These are phyloP conservation scores for Flagelloscypha sp. DNA, from an alignment of 768 basidiomycete genomes.

Conservation along the genomic window DNA sequence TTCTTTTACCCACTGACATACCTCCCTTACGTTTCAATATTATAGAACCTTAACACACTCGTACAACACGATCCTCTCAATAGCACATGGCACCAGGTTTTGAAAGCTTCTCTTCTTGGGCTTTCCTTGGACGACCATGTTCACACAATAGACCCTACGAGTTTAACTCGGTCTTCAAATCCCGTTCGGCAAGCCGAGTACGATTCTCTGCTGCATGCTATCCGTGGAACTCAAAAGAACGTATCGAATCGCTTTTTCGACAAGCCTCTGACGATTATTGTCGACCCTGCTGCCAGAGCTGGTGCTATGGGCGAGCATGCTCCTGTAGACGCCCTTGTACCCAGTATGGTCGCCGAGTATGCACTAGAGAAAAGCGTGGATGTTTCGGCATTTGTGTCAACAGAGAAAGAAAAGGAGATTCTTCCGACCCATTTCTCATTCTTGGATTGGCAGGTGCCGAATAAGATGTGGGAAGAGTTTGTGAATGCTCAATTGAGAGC, in stretches of 20 bases:
- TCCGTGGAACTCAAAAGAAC: slow-evolving; percentile 52
- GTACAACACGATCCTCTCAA: too few species aligned
- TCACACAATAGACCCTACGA: too few species aligned
- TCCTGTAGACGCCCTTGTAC: slow-evolving; percentile 82
- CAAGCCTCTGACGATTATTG: slow-evolving; percentile 73
- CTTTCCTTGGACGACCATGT: slow-evolving; percentile 78
- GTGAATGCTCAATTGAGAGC: slow-evolving; percentile 50
- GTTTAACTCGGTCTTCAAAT: slow-evolving; percentile 15
- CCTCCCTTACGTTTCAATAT: neutral
- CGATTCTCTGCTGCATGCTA: slow-evolving; percentile 69
- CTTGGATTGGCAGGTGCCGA: slow-evolving; percentile 74
- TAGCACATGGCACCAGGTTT: slow-evolving; percentile 52
- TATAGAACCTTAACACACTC: slow-evolving; percentile 2
- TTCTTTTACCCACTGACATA: neutral
- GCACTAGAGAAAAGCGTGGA: slow-evolving; percentile 65
- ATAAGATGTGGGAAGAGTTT: slow-evolving; percentile 47
- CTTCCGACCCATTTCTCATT: too few species aligned
- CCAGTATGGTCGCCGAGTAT: slow-evolving; percentile 81
- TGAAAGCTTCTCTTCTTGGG: slow-evolving; percentile 70
- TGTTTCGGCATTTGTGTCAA: too few species aligned
- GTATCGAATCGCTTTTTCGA: slow-evolving; percentile 85
- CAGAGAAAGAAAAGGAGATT: too few species aligned
- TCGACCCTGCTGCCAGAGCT: slow-evolving; percentile 79
- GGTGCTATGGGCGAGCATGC: slow-evolving; percentile 90
- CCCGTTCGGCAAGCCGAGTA: slow-evolving; percentile 31